phyloP scores from a whole-genome alignment of 2,329 filamentous ascomycete genomes.

The Ophiostoma sp. region DNA sequence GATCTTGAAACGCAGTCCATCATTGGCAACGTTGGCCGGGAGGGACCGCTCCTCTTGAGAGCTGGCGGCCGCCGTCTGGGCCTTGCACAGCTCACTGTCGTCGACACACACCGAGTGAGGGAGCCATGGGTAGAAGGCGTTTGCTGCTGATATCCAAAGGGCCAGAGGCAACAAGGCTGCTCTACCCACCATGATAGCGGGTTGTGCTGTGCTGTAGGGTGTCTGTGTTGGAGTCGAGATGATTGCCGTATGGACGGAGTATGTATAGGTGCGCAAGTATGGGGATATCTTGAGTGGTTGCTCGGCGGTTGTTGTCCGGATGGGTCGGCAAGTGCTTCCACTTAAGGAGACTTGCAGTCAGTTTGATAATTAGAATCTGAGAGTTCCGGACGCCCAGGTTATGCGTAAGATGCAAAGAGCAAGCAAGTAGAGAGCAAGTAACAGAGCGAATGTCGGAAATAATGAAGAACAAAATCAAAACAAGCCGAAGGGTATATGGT shows the following conservation, averaged over 20 bases:
- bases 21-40: background rate
- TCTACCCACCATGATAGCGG: constrained; percentile 39
- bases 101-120: constrained; percentile 33
- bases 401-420: background rate
- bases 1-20: constrained; percentile 15
- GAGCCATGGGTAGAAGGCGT: constrained; percentile 47
- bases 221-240: background rate
- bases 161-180: constrained; percentile 42
- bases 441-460: background rate
- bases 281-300: background rate
- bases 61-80: constrained; percentile 18
- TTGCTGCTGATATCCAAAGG: constrained; percentile 42
- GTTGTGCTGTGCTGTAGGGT: background rate
- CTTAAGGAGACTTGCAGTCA: constrained; percentile 27
- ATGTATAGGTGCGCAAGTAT: background rate
- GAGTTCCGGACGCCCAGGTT: constrained; percentile 1
- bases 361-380: constrained; percentile 7
- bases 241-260: background rate
- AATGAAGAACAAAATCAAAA: background rate
- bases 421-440: background rate
- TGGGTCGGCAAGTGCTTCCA: constrained; percentile 22
- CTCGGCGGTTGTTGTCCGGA: constrained; percentile 7
- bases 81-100: constrained; percentile 31
- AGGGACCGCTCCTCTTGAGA: constrained; percentile 19
- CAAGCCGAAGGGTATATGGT: background rate